Percentiles rank a stretch among this genome's conserved stretches.
These are phyloP conservation scores for Phytomonas sp. DNA, from an alignment of 208 protist species.

Conservation along the genomic window DNA sequence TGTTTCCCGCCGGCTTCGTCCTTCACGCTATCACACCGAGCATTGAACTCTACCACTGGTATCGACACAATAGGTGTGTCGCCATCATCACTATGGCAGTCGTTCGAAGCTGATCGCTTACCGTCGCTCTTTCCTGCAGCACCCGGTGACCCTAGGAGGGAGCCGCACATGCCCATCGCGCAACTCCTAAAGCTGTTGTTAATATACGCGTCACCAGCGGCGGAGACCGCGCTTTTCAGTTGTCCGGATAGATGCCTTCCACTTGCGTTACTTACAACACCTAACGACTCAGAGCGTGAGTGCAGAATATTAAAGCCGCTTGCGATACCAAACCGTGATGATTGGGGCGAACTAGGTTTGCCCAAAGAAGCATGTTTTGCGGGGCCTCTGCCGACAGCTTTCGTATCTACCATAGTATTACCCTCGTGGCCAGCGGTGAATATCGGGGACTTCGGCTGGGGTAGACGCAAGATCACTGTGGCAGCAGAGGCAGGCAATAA, in stretches of 20 bases:
- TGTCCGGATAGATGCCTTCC: background rate
- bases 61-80: conserved; percentile 7
- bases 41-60: conserved; percentile 7
- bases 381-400: background rate
- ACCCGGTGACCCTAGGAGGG: background rate
- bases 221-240: background rate
- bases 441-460: background rate
- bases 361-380: background rate
- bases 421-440: background rate
- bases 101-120: background rate
- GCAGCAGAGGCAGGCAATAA: conserved; percentile 4
- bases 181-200: background rate
- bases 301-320: background rate
- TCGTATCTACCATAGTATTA: background rate
- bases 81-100: background rate
- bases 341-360: background rate
- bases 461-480: background rate
- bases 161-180: background rate
- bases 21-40: background rate
- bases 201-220: background rate
- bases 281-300: background rate
- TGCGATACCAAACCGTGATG: background rate
- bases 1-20: background rate
- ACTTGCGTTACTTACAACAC: background rate
- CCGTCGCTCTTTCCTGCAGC: background rate